Evolutionary conservation across 2,329 filamentous ascomycete species (phyloP).

Genomic region (Pleoardoris graminearum): DNA sequence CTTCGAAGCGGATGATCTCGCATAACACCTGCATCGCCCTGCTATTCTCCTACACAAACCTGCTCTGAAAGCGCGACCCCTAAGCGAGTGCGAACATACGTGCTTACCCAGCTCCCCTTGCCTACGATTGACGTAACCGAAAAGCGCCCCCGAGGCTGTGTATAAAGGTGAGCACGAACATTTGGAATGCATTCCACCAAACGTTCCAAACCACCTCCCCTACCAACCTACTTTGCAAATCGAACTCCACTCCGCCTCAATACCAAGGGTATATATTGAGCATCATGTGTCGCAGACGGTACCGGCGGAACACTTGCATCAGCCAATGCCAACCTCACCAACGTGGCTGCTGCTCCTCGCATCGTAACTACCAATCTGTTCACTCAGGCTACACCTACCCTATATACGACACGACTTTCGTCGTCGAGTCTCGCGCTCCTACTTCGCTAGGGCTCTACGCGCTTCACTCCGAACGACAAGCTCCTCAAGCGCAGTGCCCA

Average conservation of each 20-base stretch:
- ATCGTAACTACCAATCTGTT: not conserved
- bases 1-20: not conserved
- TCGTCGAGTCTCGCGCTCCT: not conserved
- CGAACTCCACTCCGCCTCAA: not conserved
- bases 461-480: not conserved
- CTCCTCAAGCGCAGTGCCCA: not conserved
- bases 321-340: not conserved
- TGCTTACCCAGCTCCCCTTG: not conserved
- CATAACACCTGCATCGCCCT: not conserved
- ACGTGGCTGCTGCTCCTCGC: constrained; percentile 4
- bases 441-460: not conserved
- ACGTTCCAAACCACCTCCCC: not conserved
- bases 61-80: not conserved
- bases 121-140: not conserved
- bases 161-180: constrained; percentile 3
- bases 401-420: not conserved
- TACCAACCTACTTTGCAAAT: not conserved
- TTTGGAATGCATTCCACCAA: not conserved
- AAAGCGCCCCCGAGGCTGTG: not conserved
- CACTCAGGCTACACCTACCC: not conserved
- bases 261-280: not conserved
- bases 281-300: constrained; percentile 4
- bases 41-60: not conserved
- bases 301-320: not conserved
- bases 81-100: constrained; percentile 6